A percentile compares a stretch with the other conserved stretches of the same genome.
These are phyloP conservation scores for Trichoderma virens DNA, from an alignment of 495 filamentous ascomycete species.

Conservation along the genomic window DNA sequence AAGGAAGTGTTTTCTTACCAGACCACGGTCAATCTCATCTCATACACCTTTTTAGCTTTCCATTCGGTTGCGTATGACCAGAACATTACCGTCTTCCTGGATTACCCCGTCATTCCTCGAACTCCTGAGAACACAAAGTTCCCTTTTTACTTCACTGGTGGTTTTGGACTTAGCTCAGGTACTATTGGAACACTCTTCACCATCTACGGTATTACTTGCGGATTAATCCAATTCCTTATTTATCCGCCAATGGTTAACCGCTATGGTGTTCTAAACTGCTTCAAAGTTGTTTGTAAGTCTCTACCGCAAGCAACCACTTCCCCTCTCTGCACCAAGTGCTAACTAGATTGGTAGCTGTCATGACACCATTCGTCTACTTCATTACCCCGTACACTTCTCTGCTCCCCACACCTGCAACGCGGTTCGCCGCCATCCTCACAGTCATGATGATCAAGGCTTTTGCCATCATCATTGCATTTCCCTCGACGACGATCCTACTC, in stretches of 20 bases:
- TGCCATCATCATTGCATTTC: constrained; percentile 72
- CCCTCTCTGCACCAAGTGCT: background rate
- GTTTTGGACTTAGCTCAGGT: constrained; percentile 63
- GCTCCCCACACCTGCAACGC: constrained; percentile 33
- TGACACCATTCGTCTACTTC: constrained; percentile 68
- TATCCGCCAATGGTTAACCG: constrained; percentile 63
- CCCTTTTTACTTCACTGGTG: constrained; percentile 72
- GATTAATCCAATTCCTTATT: constrained; percentile 69
- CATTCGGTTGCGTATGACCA: constrained; percentile 77
- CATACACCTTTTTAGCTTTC: constrained; percentile 67
- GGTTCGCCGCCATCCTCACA: constrained; percentile 39
- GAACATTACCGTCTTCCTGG: constrained; percentile 72
- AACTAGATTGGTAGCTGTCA: constrained; percentile 21
- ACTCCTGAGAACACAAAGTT: constrained; percentile 51
- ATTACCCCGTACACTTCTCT: constrained; percentile 66
- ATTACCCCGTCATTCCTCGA: constrained; percentile 51
- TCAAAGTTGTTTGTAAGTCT: constrained; percentile 43
- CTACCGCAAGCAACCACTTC: background rate
- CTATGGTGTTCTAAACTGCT: constrained; percentile 64
- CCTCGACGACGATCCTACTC: constrained; percentile 78
- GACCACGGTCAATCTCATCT: constrained; percentile 64
- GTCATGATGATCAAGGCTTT: constrained; percentile 63
- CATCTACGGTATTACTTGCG: constrained; percentile 61
- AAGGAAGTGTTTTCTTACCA: constrained; percentile 67
- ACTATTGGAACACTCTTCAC: constrained; percentile 74